Evolutionary conservation across 2,329 filamentous ascomycete genomes (phyloP).

Genomic region (Aureobasidium sp.): DNA sequence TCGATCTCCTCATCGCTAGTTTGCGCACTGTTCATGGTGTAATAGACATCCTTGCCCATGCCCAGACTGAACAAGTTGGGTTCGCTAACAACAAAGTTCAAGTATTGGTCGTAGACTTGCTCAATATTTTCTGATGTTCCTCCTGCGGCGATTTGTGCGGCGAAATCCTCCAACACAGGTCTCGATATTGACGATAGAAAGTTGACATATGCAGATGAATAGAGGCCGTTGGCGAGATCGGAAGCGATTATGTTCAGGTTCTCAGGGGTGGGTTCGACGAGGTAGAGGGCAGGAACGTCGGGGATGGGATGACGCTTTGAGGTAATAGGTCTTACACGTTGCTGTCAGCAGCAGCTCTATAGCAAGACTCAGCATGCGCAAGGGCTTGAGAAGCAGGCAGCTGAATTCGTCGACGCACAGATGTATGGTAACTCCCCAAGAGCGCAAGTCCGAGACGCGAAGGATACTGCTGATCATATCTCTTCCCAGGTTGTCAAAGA

Average conservation of each 20-base stretch:
- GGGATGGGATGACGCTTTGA: slow-evolving; percentile 82
- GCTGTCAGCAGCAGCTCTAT: slow-evolving; percentile 21
- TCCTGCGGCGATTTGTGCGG: slow-evolving; percentile 73
- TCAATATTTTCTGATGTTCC: slow-evolving; percentile 84
- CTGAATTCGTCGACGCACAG: slow-evolving; percentile 51
- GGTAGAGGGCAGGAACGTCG: slow-evolving; percentile 91
- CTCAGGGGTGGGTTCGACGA: slow-evolving; percentile 78
- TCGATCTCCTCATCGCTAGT: slow-evolving; percentile 89
- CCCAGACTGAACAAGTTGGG: slow-evolving; percentile 92
- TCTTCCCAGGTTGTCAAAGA: slow-evolving; percentile 85
- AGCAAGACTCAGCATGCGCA: slow-evolving; percentile 24
- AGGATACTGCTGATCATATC: slow-evolving; percentile 97
- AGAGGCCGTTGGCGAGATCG: slow-evolving; percentile 80
- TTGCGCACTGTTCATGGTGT: slow-evolving; percentile 88
- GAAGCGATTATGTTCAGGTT: slow-evolving; percentile 78
- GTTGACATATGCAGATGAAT: slow-evolving; percentile 92
- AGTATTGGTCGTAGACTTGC: slow-evolving; percentile 91
- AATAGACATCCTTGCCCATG: slow-evolving; percentile 89
- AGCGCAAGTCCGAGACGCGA: slow-evolving; percentile 83
- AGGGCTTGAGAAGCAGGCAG: background rate
- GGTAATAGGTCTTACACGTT: slow-evolving; percentile 58
- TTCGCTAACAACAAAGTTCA: slow-evolving; percentile 95
- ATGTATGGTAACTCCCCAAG: slow-evolving; percentile 95
- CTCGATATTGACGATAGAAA: slow-evolving; percentile 91
- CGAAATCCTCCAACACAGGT: slow-evolving; percentile 89